Base-by-base conservation (phyloP, 495 filamentous ascomycete genomes). In the Talaromyces thailandensis region DNA sequence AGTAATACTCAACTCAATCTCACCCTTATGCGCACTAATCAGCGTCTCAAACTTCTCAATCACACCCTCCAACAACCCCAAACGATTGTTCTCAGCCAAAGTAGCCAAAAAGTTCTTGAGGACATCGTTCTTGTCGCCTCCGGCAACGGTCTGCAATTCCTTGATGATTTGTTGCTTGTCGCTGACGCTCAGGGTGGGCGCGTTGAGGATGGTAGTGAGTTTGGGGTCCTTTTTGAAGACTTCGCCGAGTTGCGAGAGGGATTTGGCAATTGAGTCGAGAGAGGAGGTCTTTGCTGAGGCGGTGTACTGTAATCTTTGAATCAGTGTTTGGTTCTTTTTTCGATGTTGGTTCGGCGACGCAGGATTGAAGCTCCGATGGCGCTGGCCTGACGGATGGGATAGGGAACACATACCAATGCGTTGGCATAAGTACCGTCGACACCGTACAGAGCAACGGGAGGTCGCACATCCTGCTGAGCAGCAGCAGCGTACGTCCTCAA, bases 401-500 rank as follows among this genome's bases (percentile, higher is more conserved):
- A 65, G 65, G 60, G 63, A 58, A 65, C 62, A 77, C 86, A 74
- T 91, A 98, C 94, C 86, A 98, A 82, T 81, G 94, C 94, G 82
- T 86, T 90, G 70, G 94, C 95, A 81, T 98, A 98, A 71, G 93
- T 98, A 69, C 94, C 94, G 76, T 97, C 94, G 78, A 98, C 81
- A 64, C 94, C 94, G 78, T 90, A 98, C 65, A 98, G 82, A 61
- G 92, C 84, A 72, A 97, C 82, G 59, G 94, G 94, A 64, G 93
- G 86, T 81, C 89, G 93, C 71, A 86, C 78, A 55, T 86, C 83
- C 70, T 85, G 82, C 60, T 68, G 63, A 71, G 82, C 76, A 64
- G 90, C 81, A 70, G 84, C 79, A 75, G 94, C 93, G 78, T 91
- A 98, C 73, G 81, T 79, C 68, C 92, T 84, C 70, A 82, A 70